Conservation (phyloP, 2,329 filamentous ascomycete species). For the Neonectria sp. region DNA sequence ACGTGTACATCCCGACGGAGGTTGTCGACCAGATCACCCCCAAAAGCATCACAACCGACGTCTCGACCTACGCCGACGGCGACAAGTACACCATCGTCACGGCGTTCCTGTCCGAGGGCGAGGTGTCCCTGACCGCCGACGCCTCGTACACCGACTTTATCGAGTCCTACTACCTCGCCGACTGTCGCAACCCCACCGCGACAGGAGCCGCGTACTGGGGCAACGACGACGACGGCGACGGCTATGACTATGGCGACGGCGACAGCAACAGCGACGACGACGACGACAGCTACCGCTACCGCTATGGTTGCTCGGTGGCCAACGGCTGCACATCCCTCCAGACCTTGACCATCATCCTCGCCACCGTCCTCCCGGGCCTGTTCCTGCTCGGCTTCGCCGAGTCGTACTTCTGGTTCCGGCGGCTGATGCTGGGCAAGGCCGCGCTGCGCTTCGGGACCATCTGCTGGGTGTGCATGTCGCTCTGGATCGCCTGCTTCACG, state of each 20-base stretch:
- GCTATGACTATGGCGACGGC: slow-evolving; percentile 8
- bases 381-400: slow-evolving; percentile 51
- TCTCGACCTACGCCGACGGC: slow-evolving; percentile 17
- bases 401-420: slow-evolving; percentile 52
- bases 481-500: slow-evolving; percentile 35
- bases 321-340: slow-evolving; percentile 19
- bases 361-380: slow-evolving; percentile 44
- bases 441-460: slow-evolving; percentile 50
- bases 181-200: slow-evolving; percentile 37
- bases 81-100: slow-evolving; percentile 33
- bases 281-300: neutral
- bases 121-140: slow-evolving; percentile 28
- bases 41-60: slow-evolving; percentile 14
- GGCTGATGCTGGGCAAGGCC: slow-evolving; percentile 49
- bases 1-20: slow-evolving; percentile 29
- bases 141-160: slow-evolving; percentile 23
- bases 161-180: slow-evolving; percentile 37
- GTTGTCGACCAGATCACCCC: slow-evolving; percentile 28
- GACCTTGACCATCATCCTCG: slow-evolving; percentile 46
- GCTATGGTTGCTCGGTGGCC: slow-evolving; percentile 8
- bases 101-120: slow-evolving; percentile 28
- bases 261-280: slow-evolving; percentile 1
- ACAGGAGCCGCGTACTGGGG: slow-evolving; percentile 26
- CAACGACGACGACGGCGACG: slow-evolving; percentile 4
- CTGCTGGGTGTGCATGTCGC: slow-evolving; percentile 47